Evolutionary conservation across 768 basidiomycete genomes (phyloP).

Genomic region (Suillus americanus): DNA sequence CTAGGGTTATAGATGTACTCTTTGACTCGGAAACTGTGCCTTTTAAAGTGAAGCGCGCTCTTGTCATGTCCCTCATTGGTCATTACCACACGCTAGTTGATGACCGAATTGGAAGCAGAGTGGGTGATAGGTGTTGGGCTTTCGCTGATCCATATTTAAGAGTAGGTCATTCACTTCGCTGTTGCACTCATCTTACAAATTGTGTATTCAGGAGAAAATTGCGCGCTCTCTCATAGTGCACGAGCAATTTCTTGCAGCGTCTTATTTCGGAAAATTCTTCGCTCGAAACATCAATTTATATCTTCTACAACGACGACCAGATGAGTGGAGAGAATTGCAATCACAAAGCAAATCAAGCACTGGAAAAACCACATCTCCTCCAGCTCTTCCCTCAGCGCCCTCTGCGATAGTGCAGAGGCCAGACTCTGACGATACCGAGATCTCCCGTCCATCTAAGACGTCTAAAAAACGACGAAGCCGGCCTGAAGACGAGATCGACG

Average conservation of each 20-base stretch:
- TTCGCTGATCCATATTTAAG: conserved; percentile 91
- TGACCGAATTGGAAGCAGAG: conserved; percentile 87
- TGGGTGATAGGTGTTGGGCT: conserved; percentile 90
- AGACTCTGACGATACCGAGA: not conserved
- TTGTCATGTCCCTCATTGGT: conserved; percentile 75
- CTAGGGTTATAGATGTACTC: conserved; percentile 77
- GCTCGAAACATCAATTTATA: conserved; percentile 74
- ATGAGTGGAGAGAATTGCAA: conserved; percentile 82
- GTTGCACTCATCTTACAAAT: conserved; percentile 4
- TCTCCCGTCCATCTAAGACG: conserved; percentile 26
- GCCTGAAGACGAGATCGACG: conserved; percentile 72
- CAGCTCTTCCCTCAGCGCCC: conserved; percentile 10
- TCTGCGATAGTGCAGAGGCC: not conserved
- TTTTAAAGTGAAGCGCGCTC: conserved; percentile 61
- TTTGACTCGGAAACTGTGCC: conserved; percentile 69
- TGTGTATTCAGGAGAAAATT: conserved; percentile 75
- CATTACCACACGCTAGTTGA: conserved; percentile 81
- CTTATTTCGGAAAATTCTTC: conserved; percentile 88
- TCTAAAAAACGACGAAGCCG: conserved; percentile 45
- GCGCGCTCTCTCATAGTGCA: conserved; percentile 74
- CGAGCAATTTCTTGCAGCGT: conserved; percentile 69
- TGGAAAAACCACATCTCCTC: conserved; percentile 17
- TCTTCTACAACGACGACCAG: conserved; percentile 73
- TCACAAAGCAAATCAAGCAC: conserved; percentile 38
- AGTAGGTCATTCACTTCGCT: conserved; percentile 39